Base-by-base conservation (phyloP, 768 basidiomycete species). In the Chalciporus pseudorubinellus region DNA sequence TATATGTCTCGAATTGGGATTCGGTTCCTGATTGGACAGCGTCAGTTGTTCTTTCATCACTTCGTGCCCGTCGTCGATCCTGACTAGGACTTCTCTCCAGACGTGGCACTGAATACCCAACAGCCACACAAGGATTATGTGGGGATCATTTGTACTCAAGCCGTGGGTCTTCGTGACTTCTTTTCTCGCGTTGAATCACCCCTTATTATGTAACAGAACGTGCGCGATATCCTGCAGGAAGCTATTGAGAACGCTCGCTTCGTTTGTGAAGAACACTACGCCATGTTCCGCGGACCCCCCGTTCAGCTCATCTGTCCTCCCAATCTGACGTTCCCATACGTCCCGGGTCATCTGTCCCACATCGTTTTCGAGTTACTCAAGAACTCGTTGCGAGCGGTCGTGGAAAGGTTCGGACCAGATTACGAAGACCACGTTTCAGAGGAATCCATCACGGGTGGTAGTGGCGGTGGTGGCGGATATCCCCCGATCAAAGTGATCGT, bases 351-450 rank as follows among this genome's bases (percentile, higher is more conserved):
- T 28, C 51, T 22, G 41, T 51, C 22, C 33, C 48, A 0, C 69
- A 98, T 99, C 71, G 81, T 87, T 59, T 99, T 99, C 70, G 97
- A 99, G 64, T 80, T 99, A 11, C 79, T 98, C 51, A 99, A 99
- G 69, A 99, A 99, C 77, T 98, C 95, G 16, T 78, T 99, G 10
- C 87, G 97, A 38, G 97, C 97, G 1, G 90, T 95, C 48, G 95
- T 99, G 16, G 97, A 98, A 70, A 82, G 89, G 2, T 89, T 83
- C 67, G 95, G 95, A 0, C 82, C 83, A 2, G 87, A 92, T 46
- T 77, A 82, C 52, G 92, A 92, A 64, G 82, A 84, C 50, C 58
- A 45, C 7, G 26, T 44, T 31, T 3, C 29, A 21, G 44, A 50
- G 41, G 59, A 45, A 50, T 26, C 44, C 16, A 19, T 36, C 34